Base-by-base conservation (phyloP, 495 filamentous ascomycete genomes). In the Chaetomium fimeti region DNA sequence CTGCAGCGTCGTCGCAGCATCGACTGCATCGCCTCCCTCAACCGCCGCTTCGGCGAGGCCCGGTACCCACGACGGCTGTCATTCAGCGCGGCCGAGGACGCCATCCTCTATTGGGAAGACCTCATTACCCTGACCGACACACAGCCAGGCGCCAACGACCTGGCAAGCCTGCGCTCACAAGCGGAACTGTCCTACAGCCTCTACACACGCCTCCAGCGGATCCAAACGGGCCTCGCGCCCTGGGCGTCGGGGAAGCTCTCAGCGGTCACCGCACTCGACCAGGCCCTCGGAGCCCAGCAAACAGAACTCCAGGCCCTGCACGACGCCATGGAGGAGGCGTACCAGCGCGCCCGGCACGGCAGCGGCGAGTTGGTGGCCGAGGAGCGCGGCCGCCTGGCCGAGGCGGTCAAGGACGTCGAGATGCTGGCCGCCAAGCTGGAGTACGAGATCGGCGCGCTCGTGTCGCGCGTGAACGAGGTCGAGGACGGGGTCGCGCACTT, bases 81-180 rank as follows among this genome's bases (percentile, higher is more conserved):
- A 5, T 98, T 98, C 72, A 90, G 88, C 66, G 82, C 86, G 48
- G 93, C 92, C n/a, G 91, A 95, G 74, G 91, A 96, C 64, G 92
- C 88, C 36, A 75, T 96, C 4, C 80, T 96, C n/a, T 77, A 72
- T 25, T 94, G 91, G 89, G 74, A 83, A n/a, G 79, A 82, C 47
- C 65, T 83, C 12, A 69, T 76, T 24, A 71, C 68, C 48, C 64
- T 81, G 11, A 65, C 64, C 11, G 82, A 83, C 1, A 76, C 82
- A 11, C 79, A 85, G 49, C 77, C 78, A n/a, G 76, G 48, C 15
- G 36, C 42, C 20, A 60, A 20, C 20, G 55, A 62, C 9, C 22
- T 56, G 24, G 45, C 60, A 2, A 22, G 28, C 4, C 54, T 71
- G 5, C 64, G 51, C 32, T 42, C 64, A 9, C 75, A 67, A 6